Base-by-base conservation (phyloP, 139 green algal genomes). In the Ostreobium quekettii region DNA sequence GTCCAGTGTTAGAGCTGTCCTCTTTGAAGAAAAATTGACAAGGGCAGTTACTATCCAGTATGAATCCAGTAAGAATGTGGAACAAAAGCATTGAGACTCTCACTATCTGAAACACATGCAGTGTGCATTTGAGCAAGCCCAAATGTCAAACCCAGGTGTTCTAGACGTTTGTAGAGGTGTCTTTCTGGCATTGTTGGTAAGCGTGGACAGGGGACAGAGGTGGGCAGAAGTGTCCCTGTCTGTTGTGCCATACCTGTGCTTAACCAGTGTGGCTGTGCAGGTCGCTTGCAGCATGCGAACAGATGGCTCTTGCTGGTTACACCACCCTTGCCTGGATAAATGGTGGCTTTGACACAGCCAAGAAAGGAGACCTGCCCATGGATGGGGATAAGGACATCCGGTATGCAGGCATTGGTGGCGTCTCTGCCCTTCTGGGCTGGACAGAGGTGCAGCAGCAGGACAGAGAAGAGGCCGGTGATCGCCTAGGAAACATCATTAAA, bases 241-340 rank as follows among this genome's bases (percentile, higher is more conserved):
- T 19, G 15, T 49, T 11, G 11, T 49, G 42, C 42, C 42, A 19
- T 49, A 19, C 42, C 11, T 49, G 42, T 49, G 15, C 42, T 11
- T 49, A 36, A 19, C 11, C 48, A 38, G 30, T 59, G 29, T 26
- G 31, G 36, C 15, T 28, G 42, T 26, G 19, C 66, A 85, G 80
- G 60, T 94, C 86, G 11, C 80, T 96, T 29, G 86, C 88, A 1
- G 86, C 87, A 4, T 92, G 84, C 69, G 88, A 95, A 80, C 83
- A 90, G 77, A 78, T 95, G 24, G 77, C 71, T 26, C 60, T 74
- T 24, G 83, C 84, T 0, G 85, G 88, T 3, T 97, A 97, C 64
- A 15, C 33, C 15, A 77, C 66, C 26, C 64, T 97, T 58, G 90
- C 85, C 2, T 97, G 91, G 91, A 76, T 96, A 76, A 97, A 93